Evolutionary conservation across 1,284 basidiomycete species (phyloP), one percentile per base, ranked within the genome.

Genomic region (Microbotryomycetes sp.): DNA sequence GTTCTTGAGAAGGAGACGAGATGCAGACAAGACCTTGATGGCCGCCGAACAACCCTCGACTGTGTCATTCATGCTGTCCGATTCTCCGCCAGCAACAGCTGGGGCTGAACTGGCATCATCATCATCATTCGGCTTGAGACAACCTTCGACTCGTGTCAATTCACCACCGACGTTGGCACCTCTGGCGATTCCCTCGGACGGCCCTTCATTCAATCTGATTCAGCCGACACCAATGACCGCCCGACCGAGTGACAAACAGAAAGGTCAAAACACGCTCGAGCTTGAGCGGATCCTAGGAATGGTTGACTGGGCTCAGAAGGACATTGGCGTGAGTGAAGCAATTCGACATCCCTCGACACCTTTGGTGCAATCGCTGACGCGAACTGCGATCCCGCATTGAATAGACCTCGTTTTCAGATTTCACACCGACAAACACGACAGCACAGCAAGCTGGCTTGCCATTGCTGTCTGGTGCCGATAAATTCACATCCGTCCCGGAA

Each of bases 281-380:
- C 51, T 69, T 12, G 67, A 69, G 47, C 47, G 66, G n/a, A 61
- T 68, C 22, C 36, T 68, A 16, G 64, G 62, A 12, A 54, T 68
- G 56, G 25, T 12, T 32, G 53, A 52, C 61, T 60, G 64, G 61
- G 61, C 0, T 51, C 12, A 9, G 36, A 42, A 42, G 19, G 36
- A 42, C 36, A 19, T 19, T 19, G 19, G 12, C 12, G 36, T 42
- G 12, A 42, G 36, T 42, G 19, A 12, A n/a, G n/a, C n/a, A n/a
- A n/a, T n/a, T n/a, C n/a, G n/a, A n/a, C n/a, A n/a, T n/a, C n/a
- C n/a, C n/a, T n/a, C n/a, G n/a, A n/a, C n/a, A n/a, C n/a, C n/a
- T n/a, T n/a, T n/a, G n/a, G n/a, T n/a, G n/a, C n/a, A n/a, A n/a
- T n/a, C n/a, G n/a, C n/a, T n/a, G n/a, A n/a, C n/a, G n/a, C 36